These are phyloP conservation scores for Ascocoryne sarcoides DNA, from an alignment of 2,329 filamentous ascomycete species.

Conservation along the genomic window DNA sequence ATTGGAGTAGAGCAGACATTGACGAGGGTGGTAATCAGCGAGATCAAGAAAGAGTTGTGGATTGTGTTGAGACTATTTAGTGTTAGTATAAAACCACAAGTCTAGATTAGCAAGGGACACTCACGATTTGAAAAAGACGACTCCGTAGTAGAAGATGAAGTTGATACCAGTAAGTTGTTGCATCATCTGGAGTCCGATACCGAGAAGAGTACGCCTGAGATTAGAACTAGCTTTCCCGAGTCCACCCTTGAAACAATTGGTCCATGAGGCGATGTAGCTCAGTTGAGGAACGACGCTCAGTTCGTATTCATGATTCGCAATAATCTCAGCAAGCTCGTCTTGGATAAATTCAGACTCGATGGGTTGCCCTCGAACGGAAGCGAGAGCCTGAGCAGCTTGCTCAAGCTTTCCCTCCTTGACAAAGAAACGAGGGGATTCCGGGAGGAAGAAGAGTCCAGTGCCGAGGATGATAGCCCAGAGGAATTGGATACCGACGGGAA, in stretches of 20 bases:
- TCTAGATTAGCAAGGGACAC: conserved; percentile 29
- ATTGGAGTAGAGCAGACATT: conserved; percentile 79
- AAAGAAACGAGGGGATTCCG: conserved; percentile 78
- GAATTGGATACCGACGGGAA: conserved; percentile 73
- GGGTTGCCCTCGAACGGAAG: conserved; percentile 65
- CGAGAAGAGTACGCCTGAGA: conserved; percentile 61
- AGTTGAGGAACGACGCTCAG: conserved; percentile 54
- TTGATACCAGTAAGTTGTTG: conserved; percentile 73
- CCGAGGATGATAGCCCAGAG: conserved; percentile 70
- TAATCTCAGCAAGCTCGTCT: conserved; percentile 72
- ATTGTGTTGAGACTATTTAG: conserved; percentile 60
- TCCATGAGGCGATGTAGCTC: conserved; percentile 62
- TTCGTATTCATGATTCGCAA: conserved; percentile 86
- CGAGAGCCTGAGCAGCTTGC: conserved; percentile 51
- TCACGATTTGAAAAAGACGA: conserved; percentile 66
- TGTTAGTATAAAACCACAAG: conserved; percentile 61
- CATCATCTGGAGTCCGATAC: conserved; percentile 72
- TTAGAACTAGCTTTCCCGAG: conserved; percentile 55
- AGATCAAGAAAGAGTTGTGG: conserved; percentile 69
- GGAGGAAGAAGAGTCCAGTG: conserved; percentile 63
- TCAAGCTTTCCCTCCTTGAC: conserved; percentile 69
- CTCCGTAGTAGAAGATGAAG: conserved; percentile 86
- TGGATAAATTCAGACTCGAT: conserved; percentile 65
- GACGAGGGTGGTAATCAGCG: conserved; percentile 77
- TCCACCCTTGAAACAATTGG: conserved; percentile 56